Base-by-base conservation (phyloP, 2,329 filamentous ascomycete species). In the Curvularia hawaiiensis region DNA sequence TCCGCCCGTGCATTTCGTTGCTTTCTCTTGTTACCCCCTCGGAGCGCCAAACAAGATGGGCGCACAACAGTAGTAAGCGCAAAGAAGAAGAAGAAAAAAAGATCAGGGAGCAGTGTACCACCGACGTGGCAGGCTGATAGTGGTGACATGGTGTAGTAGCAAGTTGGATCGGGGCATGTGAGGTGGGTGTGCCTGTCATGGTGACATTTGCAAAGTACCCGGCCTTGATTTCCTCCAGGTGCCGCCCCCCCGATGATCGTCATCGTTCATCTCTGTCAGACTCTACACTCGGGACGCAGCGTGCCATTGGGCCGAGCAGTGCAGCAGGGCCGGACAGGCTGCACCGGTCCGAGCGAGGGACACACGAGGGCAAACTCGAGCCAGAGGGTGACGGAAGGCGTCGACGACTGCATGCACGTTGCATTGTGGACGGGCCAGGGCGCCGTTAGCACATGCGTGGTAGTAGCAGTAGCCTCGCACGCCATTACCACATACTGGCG, bases 101-200 rank as follows among this genome's bases (percentile, higher is more conserved):
- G 4, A 31, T 31, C 33, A 22, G 28, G 45, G 31, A 38, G 43
- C 52, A 24, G 22, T 50, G n/a, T 39, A 52, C 46, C 33, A 35
- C 33, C 59, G 56, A 66, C 60, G 63, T 67, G 63, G 59, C 57
- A 53, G 44, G n/a, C 16, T 22, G 39, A n/a, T 12, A 52, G 33
- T 45, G 53, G 48, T 43, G 39, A 41, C 35, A 38, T 43, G 40
- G 16, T 24, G 16, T 7, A 28, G 40, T 11, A 31, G 26, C 26
- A 26, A 30, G 20, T 30, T 41, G 12, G 35, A 26, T 28, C 12
- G 40, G 40, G 38, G 31, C 54, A 55, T 52, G 51, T 35, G 31
- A 39, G 24, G 22, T 35, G 45, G 24, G 22, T 35, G 39, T 33
- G 45, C 18, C 35, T 18, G 44, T 44, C 18, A 33, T 45, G 33